Conservation (phyloP, 495 filamentous ascomycete species). For the Zalerion maritima region DNA sequence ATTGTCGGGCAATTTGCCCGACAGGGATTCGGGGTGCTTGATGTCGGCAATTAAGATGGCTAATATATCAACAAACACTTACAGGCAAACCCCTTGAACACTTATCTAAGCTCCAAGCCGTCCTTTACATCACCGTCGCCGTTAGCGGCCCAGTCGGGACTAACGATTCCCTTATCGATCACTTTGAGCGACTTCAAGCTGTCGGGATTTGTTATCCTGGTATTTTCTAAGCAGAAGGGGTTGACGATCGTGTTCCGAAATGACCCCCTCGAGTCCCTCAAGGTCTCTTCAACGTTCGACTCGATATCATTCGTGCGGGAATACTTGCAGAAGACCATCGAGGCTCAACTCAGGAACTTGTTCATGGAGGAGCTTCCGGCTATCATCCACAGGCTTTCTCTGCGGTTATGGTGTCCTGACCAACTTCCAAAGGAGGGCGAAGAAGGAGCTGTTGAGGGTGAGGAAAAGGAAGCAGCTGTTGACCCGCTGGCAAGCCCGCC, state of each 20-base stretch:
- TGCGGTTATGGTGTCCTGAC: constrained; percentile 81
- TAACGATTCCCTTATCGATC: constrained; percentile 93
- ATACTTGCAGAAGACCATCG: constrained; percentile 92
- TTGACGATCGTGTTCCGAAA: constrained; percentile 94
- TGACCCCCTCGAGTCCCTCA: constrained; percentile 92
- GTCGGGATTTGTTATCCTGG: constrained; percentile 94
- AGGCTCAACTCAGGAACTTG: constrained; percentile 76
- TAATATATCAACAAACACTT: constrained; percentile 29
- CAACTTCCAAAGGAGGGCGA: constrained; percentile 51
- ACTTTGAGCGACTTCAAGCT: constrained; percentile 91
- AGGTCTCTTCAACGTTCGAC: constrained; percentile 97
- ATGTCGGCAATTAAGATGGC: constrained; percentile 15
- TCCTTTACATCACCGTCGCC: constrained; percentile 85
- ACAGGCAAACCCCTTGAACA: constrained; percentile 89
- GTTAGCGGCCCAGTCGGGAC: constrained; percentile 77
- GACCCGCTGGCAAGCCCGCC: constrained; percentile 73
- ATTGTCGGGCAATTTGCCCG: no score
- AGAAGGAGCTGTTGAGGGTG: constrained; percentile 16
- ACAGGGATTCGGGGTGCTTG: constrained; percentile 12
- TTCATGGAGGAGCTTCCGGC: constrained; percentile 97
- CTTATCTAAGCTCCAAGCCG: constrained; percentile 80
- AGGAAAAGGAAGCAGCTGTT: constrained; percentile 36
- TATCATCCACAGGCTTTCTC: constrained; percentile 84
- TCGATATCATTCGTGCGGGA: constrained; percentile 96
- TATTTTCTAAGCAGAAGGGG: constrained; percentile 94